phyloP scores from a whole-genome alignment of 139 green algal genomes.

The Chlamydomonas incerta region DNA sequence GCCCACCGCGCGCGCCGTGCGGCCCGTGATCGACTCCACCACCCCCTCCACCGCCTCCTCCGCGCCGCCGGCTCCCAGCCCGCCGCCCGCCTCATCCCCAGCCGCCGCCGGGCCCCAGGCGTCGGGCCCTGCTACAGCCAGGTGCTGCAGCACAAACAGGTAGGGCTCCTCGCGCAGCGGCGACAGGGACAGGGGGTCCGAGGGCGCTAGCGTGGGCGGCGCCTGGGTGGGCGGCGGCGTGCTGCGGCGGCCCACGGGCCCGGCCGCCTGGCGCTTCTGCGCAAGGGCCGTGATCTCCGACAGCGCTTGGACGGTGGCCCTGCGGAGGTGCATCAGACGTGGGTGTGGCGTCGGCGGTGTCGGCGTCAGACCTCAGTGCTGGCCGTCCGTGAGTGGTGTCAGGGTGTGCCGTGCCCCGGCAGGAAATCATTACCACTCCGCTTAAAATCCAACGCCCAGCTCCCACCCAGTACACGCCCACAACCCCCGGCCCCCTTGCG shows the following conservation, averaged over 20 bases:
- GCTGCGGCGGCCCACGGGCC: conserved; percentile 28
- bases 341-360: no score
- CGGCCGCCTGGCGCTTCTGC: conserved; percentile 2
- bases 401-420: no score
- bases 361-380: no score
- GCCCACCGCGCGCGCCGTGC: neutral
- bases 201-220: conserved; percentile 40
- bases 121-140: neutral
- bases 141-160: conserved; percentile 50
- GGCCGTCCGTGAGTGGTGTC: no score
- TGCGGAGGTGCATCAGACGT: no score
- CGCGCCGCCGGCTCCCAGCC: neutral
- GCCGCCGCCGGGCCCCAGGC: neutral
- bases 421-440: no score
- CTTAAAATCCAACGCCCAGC: no score
- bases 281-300: conserved; percentile 6
- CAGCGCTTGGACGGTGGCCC: neutral
- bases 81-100: neutral
- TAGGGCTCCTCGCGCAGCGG: conserved; percentile 56
- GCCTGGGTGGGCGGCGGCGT: neutral
- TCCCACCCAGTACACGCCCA: no score
- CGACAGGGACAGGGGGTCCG: conserved; percentile 58
- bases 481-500: no score
- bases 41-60: neutral
- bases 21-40: conserved; percentile 6